Evolutionary conservation across 2,329 filamentous ascomycete genomes (phyloP), one percentile per base, ranked within the genome.

Genomic region (Xylariaceae sp.): DNA sequence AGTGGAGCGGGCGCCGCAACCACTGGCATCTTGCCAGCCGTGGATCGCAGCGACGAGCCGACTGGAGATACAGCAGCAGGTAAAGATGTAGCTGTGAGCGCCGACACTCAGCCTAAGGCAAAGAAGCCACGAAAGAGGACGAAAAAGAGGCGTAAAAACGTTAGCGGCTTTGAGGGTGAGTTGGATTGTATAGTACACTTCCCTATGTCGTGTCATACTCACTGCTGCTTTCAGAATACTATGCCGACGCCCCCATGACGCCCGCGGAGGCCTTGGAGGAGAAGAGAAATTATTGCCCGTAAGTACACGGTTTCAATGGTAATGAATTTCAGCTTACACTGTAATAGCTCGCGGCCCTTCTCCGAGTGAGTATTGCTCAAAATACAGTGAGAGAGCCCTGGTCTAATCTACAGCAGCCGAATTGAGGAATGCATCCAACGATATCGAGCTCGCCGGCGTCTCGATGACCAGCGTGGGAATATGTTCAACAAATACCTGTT

Each of bases 361-460:
- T 67, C 76, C 34, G 77, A 83, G 85, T 87, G 74, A 71, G 73
- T 60, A 9, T 29, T 18, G 21, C 44, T 32, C 6, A 22, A 49
- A 43, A 22, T 42, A 32, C 59, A 45, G 36, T 22, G 2, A 29
- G 13, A 21, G 22, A 19, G 26, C 32, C 26, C 2, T 10, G 32
- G 15, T 45, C 56, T 60, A 51, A 61, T 55, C 19, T 16, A 54
- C 34, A 22, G 39, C 55, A 88, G 87, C 52, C 89, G 94, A 44
- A 89, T 97, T 39, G 86, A 96, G 66, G 80, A 85, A 22, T 94
- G 89, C 44, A 87, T 97, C 51, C 85, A 91, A 61, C 86, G 90
- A 13, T 99, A 86, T 72, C 84, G 87, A 57, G 78, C 81, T 34
- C 87, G 85, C 44, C 87, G 92, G 30, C 91, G 88, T 60, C 80